Conservation (phyloP, 2,329 filamentous ascomycete species). For the Bipolaris sorokiniana region DNA sequence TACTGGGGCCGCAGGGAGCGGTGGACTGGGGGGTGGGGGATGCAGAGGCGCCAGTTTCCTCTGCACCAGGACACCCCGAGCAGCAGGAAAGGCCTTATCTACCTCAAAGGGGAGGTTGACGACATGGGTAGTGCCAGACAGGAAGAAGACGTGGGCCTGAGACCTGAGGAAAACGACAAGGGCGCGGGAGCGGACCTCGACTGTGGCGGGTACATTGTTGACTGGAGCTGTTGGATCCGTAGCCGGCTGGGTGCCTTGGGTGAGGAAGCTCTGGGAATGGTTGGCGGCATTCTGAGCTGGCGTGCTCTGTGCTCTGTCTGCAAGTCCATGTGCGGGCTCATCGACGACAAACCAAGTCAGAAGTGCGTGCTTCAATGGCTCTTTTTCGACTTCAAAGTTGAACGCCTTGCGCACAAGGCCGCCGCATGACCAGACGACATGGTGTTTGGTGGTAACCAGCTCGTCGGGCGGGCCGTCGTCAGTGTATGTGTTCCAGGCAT, state of each 20-base stretch:
- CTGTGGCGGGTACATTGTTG: constrained; percentile 24
- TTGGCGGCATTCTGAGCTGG: constrained; percentile 22
- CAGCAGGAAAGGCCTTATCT: constrained; percentile 81
- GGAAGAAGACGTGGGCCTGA: constrained; percentile 91
- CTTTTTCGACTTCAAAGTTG: constrained; percentile 84
- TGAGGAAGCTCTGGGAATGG: constrained; percentile 32
- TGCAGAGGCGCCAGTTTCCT: constrained; percentile 68
- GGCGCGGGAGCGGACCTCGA: constrained; percentile 57
- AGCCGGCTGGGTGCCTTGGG: constrained; percentile 43
- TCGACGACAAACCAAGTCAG: constrained; percentile 77
- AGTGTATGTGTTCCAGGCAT: constrained; percentile 74
- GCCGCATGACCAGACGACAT: constrained; percentile 88
- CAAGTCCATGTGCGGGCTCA: constrained; percentile 25
- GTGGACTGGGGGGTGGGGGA: constrained; percentile 44
- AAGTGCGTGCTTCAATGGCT: constrained; percentile 83
- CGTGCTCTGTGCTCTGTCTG: constrained; percentile 15
- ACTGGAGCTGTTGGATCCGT: constrained; percentile 33
- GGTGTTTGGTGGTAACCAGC: constrained; percentile 73
- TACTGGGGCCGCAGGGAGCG: constrained; percentile 66
- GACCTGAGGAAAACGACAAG: constrained; percentile 91
- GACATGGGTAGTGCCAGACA: constrained; percentile 85
- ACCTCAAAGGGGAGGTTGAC: constrained; percentile 95
- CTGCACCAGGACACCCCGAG: constrained; percentile 84
- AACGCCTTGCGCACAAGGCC: constrained; percentile 84
- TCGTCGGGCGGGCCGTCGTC: constrained; percentile 71